Evolutionary conservation across 2,329 filamentous ascomycete genomes (phyloP).

Genomic region (Amauroascus niger): DNA sequence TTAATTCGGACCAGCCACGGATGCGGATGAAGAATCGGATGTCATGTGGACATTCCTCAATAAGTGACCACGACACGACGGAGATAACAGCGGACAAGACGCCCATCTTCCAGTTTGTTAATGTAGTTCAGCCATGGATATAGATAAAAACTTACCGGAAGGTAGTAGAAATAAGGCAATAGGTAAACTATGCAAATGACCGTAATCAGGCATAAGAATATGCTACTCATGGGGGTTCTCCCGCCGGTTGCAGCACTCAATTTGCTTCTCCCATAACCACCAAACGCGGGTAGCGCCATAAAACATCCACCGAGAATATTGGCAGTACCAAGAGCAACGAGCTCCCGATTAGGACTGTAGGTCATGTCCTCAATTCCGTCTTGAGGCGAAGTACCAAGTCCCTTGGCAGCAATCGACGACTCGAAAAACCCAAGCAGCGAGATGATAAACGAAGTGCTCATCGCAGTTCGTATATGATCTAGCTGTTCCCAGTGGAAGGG

Average conservation of each 20-base stretch:
- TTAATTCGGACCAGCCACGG: slow-evolving; percentile 73
- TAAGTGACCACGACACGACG: slow-evolving; percentile 85
- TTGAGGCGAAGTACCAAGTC: slow-evolving; percentile 54
- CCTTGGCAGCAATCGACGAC: slow-evolving; percentile 91
- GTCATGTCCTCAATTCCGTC: slow-evolving; percentile 68
- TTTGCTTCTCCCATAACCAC: slow-evolving; percentile 91
- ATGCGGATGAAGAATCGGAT: slow-evolving; percentile 82
- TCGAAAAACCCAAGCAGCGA: slow-evolving; percentile 97
- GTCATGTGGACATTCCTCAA: slow-evolving; percentile 92
- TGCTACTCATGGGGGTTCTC: slow-evolving; percentile 84
- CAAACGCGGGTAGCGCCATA: slow-evolving; percentile 86
- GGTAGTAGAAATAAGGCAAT: slow-evolving; percentile 84
- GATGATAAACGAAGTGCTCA: slow-evolving; percentile 88
- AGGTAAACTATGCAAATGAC: slow-evolving; percentile 71
- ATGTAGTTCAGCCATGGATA: background rate
- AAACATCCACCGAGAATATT: slow-evolving; percentile 90
- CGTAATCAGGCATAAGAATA: slow-evolving; percentile 75
- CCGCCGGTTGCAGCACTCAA: slow-evolving; percentile 88
- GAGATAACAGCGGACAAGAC: slow-evolving; percentile 90
- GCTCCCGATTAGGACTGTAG: slow-evolving; percentile 81
- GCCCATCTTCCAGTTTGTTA: slow-evolving; percentile 58
- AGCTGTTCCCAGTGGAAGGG: slow-evolving; percentile 70
- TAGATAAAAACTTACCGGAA: slow-evolving; percentile 65
- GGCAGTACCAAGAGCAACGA: slow-evolving; percentile 80
- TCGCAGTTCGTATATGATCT: slow-evolving; percentile 70